Evolutionary conservation across 129 eudicot species (phyloP).

Genomic region (Lonicera japonica): DNA sequence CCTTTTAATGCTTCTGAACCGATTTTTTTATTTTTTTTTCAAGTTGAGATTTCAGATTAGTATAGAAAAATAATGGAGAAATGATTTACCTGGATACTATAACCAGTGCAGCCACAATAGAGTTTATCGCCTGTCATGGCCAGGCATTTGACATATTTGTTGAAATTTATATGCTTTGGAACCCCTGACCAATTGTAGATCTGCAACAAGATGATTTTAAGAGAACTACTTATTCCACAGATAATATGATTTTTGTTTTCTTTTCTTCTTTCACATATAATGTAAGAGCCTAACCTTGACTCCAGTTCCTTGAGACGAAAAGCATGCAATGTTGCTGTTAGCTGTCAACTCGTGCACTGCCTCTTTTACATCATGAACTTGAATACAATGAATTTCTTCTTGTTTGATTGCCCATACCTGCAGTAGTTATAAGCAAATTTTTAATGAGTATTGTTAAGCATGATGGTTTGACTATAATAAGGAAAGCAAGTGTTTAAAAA

Average conservation of each 20-base stretch:
- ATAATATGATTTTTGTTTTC: background rate
- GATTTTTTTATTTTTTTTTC: no score
- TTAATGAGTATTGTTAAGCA: background rate
- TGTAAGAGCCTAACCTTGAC: conserved; percentile 42
- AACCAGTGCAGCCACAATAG: conserved; percentile 74
- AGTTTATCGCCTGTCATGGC: conserved; percentile 48
- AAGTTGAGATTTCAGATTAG: no score
- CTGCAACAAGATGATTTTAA: conserved; percentile 24
- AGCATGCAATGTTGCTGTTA: conserved; percentile 47
- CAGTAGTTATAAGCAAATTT: background rate
- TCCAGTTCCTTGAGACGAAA: conserved; percentile 63
- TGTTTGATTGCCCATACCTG: conserved; percentile 72
- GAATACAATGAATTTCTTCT: conserved; percentile 69
- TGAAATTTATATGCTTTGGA: conserved; percentile 53
- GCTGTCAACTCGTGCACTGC: conserved; percentile 50
- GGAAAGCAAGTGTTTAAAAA: no score
- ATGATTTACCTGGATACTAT: conserved; percentile 46
- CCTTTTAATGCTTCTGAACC: no score
- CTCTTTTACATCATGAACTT: conserved; percentile 76
- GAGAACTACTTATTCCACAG: background rate
- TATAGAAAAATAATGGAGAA: background rate
- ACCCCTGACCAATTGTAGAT: conserved; percentile 70
- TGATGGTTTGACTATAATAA: background rate
- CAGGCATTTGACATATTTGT: conserved; percentile 60
- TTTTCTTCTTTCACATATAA: background rate